Conservation (phyloP, 2,329 filamentous ascomycete species). For the Drechslerella coelobrocha region DNA sequence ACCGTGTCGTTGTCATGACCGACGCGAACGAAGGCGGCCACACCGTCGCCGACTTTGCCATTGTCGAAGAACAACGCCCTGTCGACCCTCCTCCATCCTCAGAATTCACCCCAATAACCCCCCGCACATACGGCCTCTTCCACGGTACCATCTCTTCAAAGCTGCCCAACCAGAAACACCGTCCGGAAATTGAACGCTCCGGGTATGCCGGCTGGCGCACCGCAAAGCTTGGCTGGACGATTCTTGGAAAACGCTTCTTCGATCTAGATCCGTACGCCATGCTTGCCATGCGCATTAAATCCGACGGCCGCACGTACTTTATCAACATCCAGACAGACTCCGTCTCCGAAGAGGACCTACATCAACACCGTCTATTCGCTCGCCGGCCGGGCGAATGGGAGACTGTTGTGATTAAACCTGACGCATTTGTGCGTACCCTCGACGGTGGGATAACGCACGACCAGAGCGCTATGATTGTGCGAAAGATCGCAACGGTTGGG, state of each 20-base stretch:
- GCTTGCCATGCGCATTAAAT: conserved; percentile 85
- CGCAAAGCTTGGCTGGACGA: conserved; percentile 72
- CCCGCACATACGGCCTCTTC: conserved; percentile 74
- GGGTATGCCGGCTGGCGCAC: conserved; percentile 94
- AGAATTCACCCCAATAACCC: conserved; percentile 56
- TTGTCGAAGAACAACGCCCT: conserved; percentile 60
- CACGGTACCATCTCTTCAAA: conserved; percentile 86
- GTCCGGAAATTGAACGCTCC: conserved; percentile 75
- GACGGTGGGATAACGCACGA: conserved; percentile 91
- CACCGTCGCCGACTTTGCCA: conserved; percentile 76
- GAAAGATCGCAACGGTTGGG: conserved; percentile 84
- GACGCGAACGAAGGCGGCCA: conserved; percentile 86
- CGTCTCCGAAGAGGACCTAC: conserved; percentile 90
- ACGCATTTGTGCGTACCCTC: conserved; percentile 93
- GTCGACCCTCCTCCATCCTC: conserved; percentile 56
- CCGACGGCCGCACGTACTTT: conserved; percentile 89
- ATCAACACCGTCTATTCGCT: conserved; percentile 87
- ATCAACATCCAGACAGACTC: conserved; percentile 95
- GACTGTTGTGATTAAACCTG: conserved; percentile 81
- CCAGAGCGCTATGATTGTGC: conserved; percentile 84
- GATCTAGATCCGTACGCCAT: conserved; percentile 88
- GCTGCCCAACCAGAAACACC: conserved; percentile 70
- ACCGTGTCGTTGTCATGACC: conserved; percentile 75
- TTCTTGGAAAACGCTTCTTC: conserved; percentile 88
- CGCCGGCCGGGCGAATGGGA: conserved; percentile 84